Conservation (phyloP, 192 early-diverging fungal genomes). For the Coemansia guatemalensis region DNA sequence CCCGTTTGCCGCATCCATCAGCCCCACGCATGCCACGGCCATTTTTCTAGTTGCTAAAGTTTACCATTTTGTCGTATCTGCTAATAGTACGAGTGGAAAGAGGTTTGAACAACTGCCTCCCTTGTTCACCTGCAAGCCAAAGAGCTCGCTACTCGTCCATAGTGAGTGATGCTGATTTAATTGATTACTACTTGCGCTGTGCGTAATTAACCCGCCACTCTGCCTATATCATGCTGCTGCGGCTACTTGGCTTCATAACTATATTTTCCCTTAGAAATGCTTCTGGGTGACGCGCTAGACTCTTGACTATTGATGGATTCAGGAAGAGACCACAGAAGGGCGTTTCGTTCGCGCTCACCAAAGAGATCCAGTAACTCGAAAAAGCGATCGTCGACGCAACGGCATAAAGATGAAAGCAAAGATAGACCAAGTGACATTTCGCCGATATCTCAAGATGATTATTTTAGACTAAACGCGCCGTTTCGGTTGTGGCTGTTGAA, state of each 20-base stretch:
- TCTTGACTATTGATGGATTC: not conserved
- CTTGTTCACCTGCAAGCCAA: not conserved
- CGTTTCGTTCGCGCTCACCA: not conserved
- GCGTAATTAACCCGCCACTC: not conserved
- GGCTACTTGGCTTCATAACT: not conserved
- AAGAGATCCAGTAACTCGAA: not conserved
- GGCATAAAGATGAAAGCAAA: not conserved
- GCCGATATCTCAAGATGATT: constrained; percentile 64
- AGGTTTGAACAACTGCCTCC: constrained; percentile 14
- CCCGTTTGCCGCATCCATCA: not conserved
- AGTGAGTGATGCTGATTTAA: not conserved
- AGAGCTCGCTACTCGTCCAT: not conserved
- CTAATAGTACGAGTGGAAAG: constrained; percentile 30
- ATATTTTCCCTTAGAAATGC: not conserved
- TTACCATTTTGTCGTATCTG: constrained; percentile 39
- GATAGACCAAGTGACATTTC: not conserved
- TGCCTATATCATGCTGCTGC: not conserved
- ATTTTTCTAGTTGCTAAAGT: constrained; percentile 4
- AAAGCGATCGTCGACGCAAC: not conserved
- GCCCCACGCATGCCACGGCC: not conserved
- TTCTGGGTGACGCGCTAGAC: not conserved
- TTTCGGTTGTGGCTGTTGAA: constrained; percentile 83
- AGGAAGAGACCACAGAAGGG: not conserved
- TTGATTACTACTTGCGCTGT: not conserved
- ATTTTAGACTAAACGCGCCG: constrained; percentile 71